Evolutionary conservation across 140 eudicot genomes (phyloP).

Genomic region (Ambrosia hybrid): DNA sequence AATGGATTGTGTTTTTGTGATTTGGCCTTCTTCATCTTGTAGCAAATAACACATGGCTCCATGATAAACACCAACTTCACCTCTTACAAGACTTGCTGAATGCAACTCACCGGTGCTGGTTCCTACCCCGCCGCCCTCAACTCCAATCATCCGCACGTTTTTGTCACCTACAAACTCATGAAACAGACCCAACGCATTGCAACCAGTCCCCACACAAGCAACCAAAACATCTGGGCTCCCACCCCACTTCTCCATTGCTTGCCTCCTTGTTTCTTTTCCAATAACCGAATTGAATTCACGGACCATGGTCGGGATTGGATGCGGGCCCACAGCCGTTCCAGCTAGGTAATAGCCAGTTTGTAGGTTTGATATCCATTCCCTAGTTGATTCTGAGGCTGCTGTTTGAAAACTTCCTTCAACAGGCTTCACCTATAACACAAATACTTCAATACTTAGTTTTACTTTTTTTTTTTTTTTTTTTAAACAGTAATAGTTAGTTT

Average conservation of each 20-base stretch:
- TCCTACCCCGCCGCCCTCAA: conserved; percentile 61
- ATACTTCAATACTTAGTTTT: background rate
- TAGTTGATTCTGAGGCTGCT: conserved; percentile 55
- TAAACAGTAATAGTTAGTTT: too few species aligned
- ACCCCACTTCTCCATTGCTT: conserved; percentile 72
- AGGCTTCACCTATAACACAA: conserved; percentile 36
- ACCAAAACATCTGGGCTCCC: conserved; percentile 68
- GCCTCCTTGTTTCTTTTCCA: conserved; percentile 77
- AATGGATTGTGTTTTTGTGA: conserved; percentile 52
- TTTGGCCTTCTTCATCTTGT: conserved; percentile 72
- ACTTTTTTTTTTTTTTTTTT: too few species aligned
- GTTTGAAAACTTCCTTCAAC: conserved; percentile 60
- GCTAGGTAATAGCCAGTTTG: conserved; percentile 48
- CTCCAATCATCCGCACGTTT: conserved; percentile 60
- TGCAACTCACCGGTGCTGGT: conserved; percentile 34
- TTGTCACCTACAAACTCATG: conserved; percentile 61
- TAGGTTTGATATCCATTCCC: conserved; percentile 51
- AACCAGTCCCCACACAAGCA: conserved; percentile 74
- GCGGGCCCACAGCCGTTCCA: conserved; percentile 66
- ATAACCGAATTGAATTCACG: conserved; percentile 70
- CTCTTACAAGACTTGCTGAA: conserved; percentile 59
- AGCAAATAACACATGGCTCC: conserved; percentile 73
- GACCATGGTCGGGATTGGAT: conserved; percentile 70
- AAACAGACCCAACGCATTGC: conserved; percentile 69
- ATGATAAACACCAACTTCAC: conserved; percentile 74